Conservation (phyloP, 1,284 basidiomycete species). For the Wolfiporia cocos region DNA sequence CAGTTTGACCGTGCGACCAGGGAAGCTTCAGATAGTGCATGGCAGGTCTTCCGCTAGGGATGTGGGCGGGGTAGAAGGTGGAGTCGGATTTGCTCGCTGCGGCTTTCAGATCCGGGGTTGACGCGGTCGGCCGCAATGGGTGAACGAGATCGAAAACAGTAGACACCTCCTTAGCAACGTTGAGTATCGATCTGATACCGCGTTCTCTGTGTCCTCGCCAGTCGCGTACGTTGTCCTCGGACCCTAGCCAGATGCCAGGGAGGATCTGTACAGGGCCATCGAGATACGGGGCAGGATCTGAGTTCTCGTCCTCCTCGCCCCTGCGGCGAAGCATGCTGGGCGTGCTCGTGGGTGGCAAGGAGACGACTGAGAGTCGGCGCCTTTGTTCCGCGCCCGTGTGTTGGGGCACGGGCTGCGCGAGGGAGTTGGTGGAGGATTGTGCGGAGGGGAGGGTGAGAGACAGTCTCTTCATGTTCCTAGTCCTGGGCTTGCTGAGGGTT, state of each 20-base stretch:
- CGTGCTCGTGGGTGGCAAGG: slow-evolving; percentile 46
- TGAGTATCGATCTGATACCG: slow-evolving; percentile 80
- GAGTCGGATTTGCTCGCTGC: slow-evolving; percentile 28
- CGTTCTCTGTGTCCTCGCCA: slow-evolving; percentile 65
- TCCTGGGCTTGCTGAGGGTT: slow-evolving; percentile 33
- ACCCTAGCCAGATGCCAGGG: slow-evolving; percentile 88
- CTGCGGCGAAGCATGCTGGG: slow-evolving; percentile 50
- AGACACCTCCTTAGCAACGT: slow-evolving; percentile 92
- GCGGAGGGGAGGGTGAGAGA: slow-evolving; percentile 62
- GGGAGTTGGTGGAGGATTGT: slow-evolving; percentile 48
- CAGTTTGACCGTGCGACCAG: slow-evolving; percentile 92
- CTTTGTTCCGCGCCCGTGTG: slow-evolving; percentile 26
- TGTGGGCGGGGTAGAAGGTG: slow-evolving; percentile 60
- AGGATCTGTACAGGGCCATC: slow-evolving; percentile 87
- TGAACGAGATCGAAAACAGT: slow-evolving; percentile 63
- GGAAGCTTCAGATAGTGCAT: slow-evolving; percentile 90
- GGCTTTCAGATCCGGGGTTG: slow-evolving; percentile 57
- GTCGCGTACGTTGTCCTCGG: slow-evolving; percentile 88
- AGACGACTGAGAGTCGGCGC: slow-evolving; percentile 58
- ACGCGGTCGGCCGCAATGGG: slow-evolving; percentile 52
- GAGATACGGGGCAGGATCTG: slow-evolving; percentile 65
- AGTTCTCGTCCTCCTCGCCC: slow-evolving; percentile 53
- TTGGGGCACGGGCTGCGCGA: slow-evolving; percentile 29
- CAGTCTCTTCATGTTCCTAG: slow-evolving; percentile 69
- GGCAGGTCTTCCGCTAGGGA: slow-evolving; percentile 59